Evolutionary conservation across 1,284 basidiomycete species (phyloP).

Genomic region (Rhodotorula sp.): DNA sequence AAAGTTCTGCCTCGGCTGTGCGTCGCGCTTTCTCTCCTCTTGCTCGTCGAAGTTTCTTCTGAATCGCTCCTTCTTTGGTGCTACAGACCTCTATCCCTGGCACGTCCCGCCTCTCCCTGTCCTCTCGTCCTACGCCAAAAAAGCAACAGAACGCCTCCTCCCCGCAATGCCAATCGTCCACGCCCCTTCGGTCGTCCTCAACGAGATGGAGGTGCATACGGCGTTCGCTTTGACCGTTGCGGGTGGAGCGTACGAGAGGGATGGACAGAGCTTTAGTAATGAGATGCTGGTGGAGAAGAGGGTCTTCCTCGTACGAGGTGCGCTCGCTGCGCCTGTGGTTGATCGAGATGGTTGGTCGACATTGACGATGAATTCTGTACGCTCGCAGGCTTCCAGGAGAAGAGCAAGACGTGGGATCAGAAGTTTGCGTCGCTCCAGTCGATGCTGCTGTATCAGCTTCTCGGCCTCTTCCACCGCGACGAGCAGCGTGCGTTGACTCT

Average conservation of each 20-base stretch:
- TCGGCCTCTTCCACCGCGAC: conserved; percentile 41
- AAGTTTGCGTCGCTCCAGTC: conserved; percentile 32
- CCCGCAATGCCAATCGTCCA: conserved; percentile 36
- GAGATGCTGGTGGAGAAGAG: conserved; percentile 42
- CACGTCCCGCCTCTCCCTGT: conserved; percentile 29
- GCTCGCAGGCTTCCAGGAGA: conserved; percentile 28
- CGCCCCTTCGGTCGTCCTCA: conserved; percentile 18
- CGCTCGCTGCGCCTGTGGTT: background rate
- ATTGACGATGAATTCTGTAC: background rate
- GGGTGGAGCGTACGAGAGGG: conserved; percentile 32
- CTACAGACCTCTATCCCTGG: conserved; percentile 29
- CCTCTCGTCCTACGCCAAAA: conserved; percentile 31
- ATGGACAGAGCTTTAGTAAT: conserved; percentile 35
- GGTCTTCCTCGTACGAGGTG: conserved; percentile 33
- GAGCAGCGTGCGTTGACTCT: conserved; percentile 28
- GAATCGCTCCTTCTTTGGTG: too few relatives aligned
- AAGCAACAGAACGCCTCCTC: conserved; percentile 24
- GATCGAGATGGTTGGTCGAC: background rate
- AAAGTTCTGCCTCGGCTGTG: conserved; percentile 20
- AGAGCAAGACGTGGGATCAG: conserved; percentile 16
- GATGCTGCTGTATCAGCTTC: conserved; percentile 38
- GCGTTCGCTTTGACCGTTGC: conserved; percentile 37
- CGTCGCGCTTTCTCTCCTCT: background rate
- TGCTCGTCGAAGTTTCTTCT: too few relatives aligned
- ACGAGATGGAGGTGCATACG: conserved; percentile 22